phyloP scores from a whole-genome alignment of 228 moss, liverwort and hornwort genomes.

The Sphagnum magellanicum region DNA sequence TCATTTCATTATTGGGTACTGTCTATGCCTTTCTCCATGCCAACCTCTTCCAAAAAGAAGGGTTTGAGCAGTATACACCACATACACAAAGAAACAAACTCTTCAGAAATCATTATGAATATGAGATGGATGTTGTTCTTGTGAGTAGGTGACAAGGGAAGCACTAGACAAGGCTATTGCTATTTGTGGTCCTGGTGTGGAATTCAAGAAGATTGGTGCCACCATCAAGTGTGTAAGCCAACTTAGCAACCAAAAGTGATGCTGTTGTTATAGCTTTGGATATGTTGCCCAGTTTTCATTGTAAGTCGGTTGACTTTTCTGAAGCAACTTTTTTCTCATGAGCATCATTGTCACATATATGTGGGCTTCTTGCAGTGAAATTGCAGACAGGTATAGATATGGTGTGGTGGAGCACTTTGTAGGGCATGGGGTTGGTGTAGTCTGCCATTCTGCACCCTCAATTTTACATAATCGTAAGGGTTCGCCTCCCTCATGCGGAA shows the following conservation, averaged over 20 bases:
- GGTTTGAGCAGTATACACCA: no score
- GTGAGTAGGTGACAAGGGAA: slow-evolving; percentile 72
- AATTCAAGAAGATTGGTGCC: slow-evolving; percentile 74
- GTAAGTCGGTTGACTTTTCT: background rate
- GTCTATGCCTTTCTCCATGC: background rate
- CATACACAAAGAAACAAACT: no score
- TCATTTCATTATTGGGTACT: background rate
- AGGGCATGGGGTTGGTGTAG: slow-evolving; percentile 87
- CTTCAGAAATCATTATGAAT: no score
- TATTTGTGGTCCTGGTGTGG: slow-evolving; percentile 83
- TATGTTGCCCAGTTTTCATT: no score
- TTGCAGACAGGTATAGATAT: slow-evolving; percentile 81
- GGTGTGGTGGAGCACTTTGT: slow-evolving; percentile 93
- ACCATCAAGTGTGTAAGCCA: slow-evolving; percentile 54
- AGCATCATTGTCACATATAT: background rate
- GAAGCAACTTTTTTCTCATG: background rate
- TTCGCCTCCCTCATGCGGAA: background rate
- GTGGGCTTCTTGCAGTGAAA: slow-evolving; percentile 35
- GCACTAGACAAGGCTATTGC: slow-evolving; percentile 78
- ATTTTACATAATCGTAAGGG: slow-evolving; percentile 73
- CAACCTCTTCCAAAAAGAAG: no score
- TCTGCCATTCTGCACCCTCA: slow-evolving; percentile 89
- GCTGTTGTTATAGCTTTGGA: no score
- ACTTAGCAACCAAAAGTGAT: no score
- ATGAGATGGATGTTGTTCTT: background rate